Base-by-base conservation (phyloP, 768 basidiomycete genomes). In the Xerocomellus amylosporus region DNA sequence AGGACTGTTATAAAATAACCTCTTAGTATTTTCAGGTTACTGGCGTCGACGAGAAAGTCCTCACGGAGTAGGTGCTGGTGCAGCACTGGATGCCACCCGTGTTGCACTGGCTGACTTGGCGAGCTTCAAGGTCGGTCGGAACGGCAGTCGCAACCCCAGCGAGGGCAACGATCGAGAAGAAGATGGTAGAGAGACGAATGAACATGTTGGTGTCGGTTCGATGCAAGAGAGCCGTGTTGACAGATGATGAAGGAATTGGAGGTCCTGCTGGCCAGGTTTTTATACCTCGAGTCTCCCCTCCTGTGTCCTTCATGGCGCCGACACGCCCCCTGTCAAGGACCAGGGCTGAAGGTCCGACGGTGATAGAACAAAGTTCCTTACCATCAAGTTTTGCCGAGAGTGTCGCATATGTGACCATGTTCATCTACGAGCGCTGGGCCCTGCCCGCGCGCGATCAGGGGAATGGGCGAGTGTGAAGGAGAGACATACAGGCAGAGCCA, bases 11-110 rank as follows among this genome's bases (percentile, higher is more conserved):
- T 5, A 33, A 33, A 26, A n/a, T 17, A 4, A 6, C 24, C 30
- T 4, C 9, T 39, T 12, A 39, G 36, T 9, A 2, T 36, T 26
- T 41, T 8, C 20, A 15, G 14, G 10, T 49, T 26, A 17, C 8
- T 12, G 12, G n/a, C 3, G 4, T 45, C 20, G 3, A 15, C n/a
- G 28, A 49, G 10, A 39, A 14, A 14, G 33, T 4, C 33, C 48
- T 50, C 42, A 50, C 47, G n/a, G 30, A 14, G 14, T 14, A 36
- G 15, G 36, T 7, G 22, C 31, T 47, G 22, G n/a, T 7, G 30
- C 49, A 59, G 51, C 55, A 64, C 19, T 47, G 42, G 24, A 76
- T 47, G 19, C 62, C 43, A 4, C 79, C 80, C 31, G 75, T 72
- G 63, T 72, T 72, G 67, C 80, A 81, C 17, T 63, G 1, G 38